Percentiles rank a stretch among this genome's conserved stretches.
Evolutionary conservation across 768 basidiomycete genomes (phyloP).

Genomic region (Lanmaoa rubissima): DNA sequence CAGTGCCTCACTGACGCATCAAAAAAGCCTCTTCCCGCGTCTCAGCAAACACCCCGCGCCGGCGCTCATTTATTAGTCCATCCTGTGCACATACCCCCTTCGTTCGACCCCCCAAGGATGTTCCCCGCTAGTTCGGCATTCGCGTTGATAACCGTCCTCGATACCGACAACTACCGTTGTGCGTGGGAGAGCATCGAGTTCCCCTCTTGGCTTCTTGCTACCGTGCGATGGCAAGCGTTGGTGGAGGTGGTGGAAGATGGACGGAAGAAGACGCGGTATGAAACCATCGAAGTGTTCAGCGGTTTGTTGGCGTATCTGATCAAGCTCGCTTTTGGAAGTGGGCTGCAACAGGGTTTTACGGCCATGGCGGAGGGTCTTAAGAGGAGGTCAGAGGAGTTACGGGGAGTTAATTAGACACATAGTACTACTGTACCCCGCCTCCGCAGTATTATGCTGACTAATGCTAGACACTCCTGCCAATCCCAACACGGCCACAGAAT

Average conservation of each 20-base stretch:
- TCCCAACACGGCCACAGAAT: slow-evolving; percentile 24
- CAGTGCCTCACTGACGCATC: slow-evolving; percentile 45
- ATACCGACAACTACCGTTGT: slow-evolving; percentile 52
- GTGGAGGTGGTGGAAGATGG: slow-evolving; percentile 44
- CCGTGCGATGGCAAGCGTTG: slow-evolving; percentile 66
- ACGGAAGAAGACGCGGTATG: slow-evolving; percentile 54
- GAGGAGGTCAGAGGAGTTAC: slow-evolving; percentile 40
- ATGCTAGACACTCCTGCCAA: slow-evolving; percentile 25
- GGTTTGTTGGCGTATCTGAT: slow-evolving; percentile 56
- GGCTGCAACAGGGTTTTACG: slow-evolving; percentile 44
- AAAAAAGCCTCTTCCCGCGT: slow-evolving; percentile 35
- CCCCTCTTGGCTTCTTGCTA: slow-evolving; percentile 47
- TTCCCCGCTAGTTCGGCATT: slow-evolving; percentile 40
- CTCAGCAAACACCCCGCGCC: slow-evolving; percentile 47
- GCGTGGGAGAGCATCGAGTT: slow-evolving; percentile 49
- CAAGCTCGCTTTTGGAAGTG: slow-evolving; percentile 40
- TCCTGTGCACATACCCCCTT: slow-evolving; percentile 61
- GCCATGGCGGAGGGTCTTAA: slow-evolving; percentile 62
- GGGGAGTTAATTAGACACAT: not conserved
- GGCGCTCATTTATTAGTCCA: slow-evolving; percentile 48
- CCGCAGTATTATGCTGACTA: slow-evolving; percentile 10
- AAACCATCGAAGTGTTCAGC: slow-evolving; percentile 59
- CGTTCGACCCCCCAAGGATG: slow-evolving; percentile 39
- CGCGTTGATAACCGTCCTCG: slow-evolving; percentile 47
- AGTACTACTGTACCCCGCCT: not conserved